phyloP scores from a whole-genome alignment of 257 asterid genomes.

The Capsicum pubescens region DNA sequence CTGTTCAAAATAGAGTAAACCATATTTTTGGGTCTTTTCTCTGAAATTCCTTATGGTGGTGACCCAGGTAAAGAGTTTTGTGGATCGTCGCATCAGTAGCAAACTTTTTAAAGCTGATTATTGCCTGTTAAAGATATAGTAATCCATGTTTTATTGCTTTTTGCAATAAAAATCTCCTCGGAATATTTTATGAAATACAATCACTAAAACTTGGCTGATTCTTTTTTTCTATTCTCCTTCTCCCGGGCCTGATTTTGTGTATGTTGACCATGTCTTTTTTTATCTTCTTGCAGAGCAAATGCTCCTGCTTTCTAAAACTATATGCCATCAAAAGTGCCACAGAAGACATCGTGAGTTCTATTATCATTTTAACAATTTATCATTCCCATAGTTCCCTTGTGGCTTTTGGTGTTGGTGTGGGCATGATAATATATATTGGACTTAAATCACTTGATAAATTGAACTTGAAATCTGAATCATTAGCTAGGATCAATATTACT shows the following conservation, averaged over 20 bases:
- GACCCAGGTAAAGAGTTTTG: neutral
- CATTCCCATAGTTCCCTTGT: constrained; percentile 19
- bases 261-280: constrained; percentile 8
- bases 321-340: constrained; percentile 92
- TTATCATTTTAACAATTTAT: neutral
- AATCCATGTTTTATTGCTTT: neutral
- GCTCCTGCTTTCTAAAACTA: constrained; percentile 85
- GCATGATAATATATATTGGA: neutral
- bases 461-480: neutral
- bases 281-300: constrained; percentile 70
- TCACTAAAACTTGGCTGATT: neutral
- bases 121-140: neutral
- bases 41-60: neutral
- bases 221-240: neutral
- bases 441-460: neutral
- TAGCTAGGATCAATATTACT: neutral
- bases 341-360: constrained; percentile 82
- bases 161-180: neutral
- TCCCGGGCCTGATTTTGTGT: neutral
- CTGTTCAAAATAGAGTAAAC: neutral
- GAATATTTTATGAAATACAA: neutral
- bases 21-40: neutral
- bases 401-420: neutral
- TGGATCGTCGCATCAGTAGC: neutral
- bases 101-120: neutral